Base-by-base conservation (phyloP, 306 rosid species). In the Cucurbita maxima region DNA sequence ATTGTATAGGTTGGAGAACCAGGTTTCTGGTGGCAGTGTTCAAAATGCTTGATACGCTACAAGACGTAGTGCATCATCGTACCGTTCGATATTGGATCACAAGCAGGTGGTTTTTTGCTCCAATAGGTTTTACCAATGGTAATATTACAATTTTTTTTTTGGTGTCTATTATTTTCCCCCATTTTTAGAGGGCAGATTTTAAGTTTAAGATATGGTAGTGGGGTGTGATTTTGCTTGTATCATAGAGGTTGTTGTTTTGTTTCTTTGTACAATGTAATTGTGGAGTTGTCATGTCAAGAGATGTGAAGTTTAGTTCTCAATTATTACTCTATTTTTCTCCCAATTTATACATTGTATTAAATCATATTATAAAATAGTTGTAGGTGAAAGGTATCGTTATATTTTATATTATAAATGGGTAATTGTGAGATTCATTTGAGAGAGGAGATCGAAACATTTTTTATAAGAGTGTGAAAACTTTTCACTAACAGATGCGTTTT, bases 151-250 rank as follows among this genome's bases (percentile, higher is more conserved):
- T 11, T n/a, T 47, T 19, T 16, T 66, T 63, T 11, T 22, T 55
- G 77, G 71, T 82, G 85, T 81, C 88, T 78, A 47, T 68, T 68
- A 68, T 68, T 68, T 44, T 22, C 25, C 22, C 41, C 56, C 73
- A 66, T 68, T 68, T 45, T 19, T 66, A 66, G 72, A 43, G 72
- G 54, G 44, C 70, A 16, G 72, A 43, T 41, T 59, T 62, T 43
- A 66, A 66, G 43, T 68, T 25, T 25, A 18, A 47, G 56, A 44
- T 68, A 68, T 68, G 73, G 11, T 68, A 57, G 56, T 68, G 73
- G 56, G 57, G 40, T 68, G 53, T 68, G 72, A 43, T 66, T 66
- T 66, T 43, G n/a, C 36, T 68, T 68, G 73, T 68, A 68, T 47
- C 43, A 68, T 68, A 68, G 57, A 68, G 72, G 57, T 22, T 68